Conservation (phyloP, 495 filamentous ascomycete species). For the Xylaria flabelliformis region DNA sequence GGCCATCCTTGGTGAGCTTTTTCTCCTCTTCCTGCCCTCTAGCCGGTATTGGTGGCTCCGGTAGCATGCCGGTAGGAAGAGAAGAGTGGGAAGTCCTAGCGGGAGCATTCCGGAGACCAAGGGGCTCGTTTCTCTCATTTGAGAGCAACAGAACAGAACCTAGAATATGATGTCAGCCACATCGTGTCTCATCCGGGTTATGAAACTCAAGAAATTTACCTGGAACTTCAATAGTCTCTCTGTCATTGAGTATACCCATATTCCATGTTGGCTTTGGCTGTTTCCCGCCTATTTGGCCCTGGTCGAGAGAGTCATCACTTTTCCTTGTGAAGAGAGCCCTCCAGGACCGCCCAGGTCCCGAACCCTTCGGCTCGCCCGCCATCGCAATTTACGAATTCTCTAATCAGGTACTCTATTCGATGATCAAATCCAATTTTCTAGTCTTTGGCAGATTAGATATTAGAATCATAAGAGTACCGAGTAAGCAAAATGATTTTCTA, state of each 20-base stretch:
- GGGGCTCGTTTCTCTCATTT: slow-evolving; percentile 76
- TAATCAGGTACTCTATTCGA: not conserved
- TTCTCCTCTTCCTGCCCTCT: slow-evolving; percentile 51
- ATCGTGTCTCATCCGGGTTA: not conserved
- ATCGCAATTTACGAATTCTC: slow-evolving; percentile 6
- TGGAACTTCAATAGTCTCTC: slow-evolving; percentile 86
- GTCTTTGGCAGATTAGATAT: not conserved
- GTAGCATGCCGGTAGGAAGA: slow-evolving; percentile 64
- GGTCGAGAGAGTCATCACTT: slow-evolving; percentile 21
- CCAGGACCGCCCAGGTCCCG: slow-evolving; percentile 15
- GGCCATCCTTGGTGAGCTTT: slow-evolving; percentile 83
- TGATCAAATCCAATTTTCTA: not conserved
- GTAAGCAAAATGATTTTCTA: not conserved
- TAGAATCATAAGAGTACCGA: not conserved
- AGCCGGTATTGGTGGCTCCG: slow-evolving; percentile 32
- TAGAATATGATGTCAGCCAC: slow-evolving; percentile 38
- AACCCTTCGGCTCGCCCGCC: slow-evolving; percentile 11
- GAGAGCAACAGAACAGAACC: slow-evolving; percentile 84
- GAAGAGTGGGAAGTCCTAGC: slow-evolving; percentile 80
- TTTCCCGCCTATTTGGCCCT: slow-evolving; percentile 14
- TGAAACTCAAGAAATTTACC: slow-evolving; percentile 59
- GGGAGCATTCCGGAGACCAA: slow-evolving; percentile 77
- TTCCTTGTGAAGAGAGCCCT: slow-evolving; percentile 29
- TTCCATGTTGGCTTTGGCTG: slow-evolving; percentile 64
- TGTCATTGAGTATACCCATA: slow-evolving; percentile 85